Conservation (phyloP, 495 filamentous ascomycete genomes). For the Podospora appendiculata region DNA sequence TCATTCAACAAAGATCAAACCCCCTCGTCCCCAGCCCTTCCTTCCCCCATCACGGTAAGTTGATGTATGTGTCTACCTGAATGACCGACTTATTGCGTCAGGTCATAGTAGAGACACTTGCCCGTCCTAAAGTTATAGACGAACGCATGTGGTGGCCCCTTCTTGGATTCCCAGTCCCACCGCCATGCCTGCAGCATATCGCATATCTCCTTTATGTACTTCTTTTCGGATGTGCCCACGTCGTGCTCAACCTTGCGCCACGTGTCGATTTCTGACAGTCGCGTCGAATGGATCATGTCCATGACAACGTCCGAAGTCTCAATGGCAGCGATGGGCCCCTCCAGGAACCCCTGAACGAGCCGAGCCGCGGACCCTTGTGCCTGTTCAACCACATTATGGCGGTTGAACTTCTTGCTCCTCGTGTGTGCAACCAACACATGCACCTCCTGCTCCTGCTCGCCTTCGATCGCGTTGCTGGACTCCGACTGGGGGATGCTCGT, state of each 20-base stretch:
- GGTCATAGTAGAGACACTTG: conserved; percentile 67
- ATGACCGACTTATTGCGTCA: conserved; percentile 34
- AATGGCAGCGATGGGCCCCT: conserved; percentile 77
- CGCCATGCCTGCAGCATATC: conserved; percentile 58
- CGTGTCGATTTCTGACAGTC: conserved; percentile 72
- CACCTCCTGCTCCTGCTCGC: conserved; percentile 62
- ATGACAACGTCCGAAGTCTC: conserved; percentile 85
- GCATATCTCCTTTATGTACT: conserved; percentile 82
- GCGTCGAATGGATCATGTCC: conserved; percentile 65
- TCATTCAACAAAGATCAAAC: too few species aligned
- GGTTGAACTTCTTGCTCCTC: conserved; percentile 84
- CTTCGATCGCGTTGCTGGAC: conserved; percentile 8
- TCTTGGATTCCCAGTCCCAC: conserved; percentile 49
- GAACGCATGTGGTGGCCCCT: conserved; percentile 55
- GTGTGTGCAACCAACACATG: conserved; percentile 73
- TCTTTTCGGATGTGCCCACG: conserved; percentile 67
- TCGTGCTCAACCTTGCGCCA: conserved; percentile 80
- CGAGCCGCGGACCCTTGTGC: conserved; percentile 57
- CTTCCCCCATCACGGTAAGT: too few species aligned
- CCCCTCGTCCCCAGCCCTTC: too few species aligned
- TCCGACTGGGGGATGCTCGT: conserved; percentile 7
- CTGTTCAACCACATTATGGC: conserved; percentile 75
- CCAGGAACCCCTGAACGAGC: conserved; percentile 56
- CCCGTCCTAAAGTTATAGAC: conserved; percentile 77
- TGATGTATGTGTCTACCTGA: too few species aligned